Evolutionary conservation across 768 basidiomycete genomes (phyloP), one percentile per base, ranked within the genome.

Genomic region (Clathrus columnatus): DNA sequence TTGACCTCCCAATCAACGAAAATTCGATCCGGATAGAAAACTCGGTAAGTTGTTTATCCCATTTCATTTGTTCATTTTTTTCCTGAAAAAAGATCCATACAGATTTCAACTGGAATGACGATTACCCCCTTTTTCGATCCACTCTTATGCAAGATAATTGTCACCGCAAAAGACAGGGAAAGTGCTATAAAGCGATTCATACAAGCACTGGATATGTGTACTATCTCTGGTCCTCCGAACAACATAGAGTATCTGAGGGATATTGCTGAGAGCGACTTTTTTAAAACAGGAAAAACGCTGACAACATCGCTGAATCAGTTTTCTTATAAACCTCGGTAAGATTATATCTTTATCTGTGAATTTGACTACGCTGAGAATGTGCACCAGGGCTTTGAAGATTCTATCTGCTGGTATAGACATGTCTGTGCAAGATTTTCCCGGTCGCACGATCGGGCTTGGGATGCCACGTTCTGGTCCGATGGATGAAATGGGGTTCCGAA

Each of bases 391-490:
- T 1, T 63, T 85, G 51, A 79, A 79, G 20, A 75, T 86, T 4
- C 45, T 81, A 4, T 72, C 74, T 1, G 69, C 76, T 2, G 82
- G 83, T 0, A 68, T 84, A 6, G 81, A 83, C 32, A 74, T 75
- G 7, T 77, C 77, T 0, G 67, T 84, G 0, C 83, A 84, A 61
- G 81, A 83, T 59, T 72, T 77, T 18, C 79, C 80, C 0, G 79
- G 80, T 0, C 73, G 83, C 1, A 62, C 61, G 0, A 70, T 77
- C 0, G 77, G 80, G 1, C 67, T 77, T 28, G 85, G 84, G 1
- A 74, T 85, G 2, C 85, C 85, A 0, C 72, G 69, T 14, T 77
- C 79, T 57, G 85, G 85, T 0, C 80, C 83, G 0, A 81, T 84
- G 79, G 85, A 87, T 61, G 56, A 71, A 8, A 62, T 78, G 8